phyloP scores from a whole-genome alignment of 1,139 yeast species.

The Taphrina populina region DNA sequence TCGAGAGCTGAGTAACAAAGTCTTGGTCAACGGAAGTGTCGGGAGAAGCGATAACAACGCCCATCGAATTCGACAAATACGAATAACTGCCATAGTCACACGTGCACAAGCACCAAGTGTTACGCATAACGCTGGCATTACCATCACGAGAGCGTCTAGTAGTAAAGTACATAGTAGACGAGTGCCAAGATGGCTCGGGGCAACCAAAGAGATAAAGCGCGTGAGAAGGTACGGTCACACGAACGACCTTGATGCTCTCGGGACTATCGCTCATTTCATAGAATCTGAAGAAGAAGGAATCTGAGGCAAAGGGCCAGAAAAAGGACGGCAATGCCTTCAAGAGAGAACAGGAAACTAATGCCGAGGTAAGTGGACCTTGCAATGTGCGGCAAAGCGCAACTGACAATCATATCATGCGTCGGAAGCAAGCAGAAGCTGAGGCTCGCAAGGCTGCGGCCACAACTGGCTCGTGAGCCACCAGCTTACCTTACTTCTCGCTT shows the following conservation, averaged over 20 bases:
- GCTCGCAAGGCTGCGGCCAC: not conserved
- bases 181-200: constrained; percentile 25
- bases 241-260: too few species aligned
- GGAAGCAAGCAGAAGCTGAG: constrained; percentile 19
- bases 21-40: too few species aligned
- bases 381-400: not conserved
- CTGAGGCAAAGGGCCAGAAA: constrained; percentile 12
- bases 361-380: not conserved
- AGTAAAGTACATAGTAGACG: too few species aligned
- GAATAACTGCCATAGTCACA: too few species aligned
- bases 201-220: constrained; percentile 16
- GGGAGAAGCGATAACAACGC: too few species aligned
- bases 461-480: too few species aligned
- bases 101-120: too few species aligned
- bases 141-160: too few species aligned
- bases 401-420: constrained; percentile 4
- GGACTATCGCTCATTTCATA: not conserved
- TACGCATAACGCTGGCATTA: too few species aligned
- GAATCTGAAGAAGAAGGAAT: constrained; percentile 18
- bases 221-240: constrained; percentile 15
- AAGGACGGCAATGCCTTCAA: constrained; percentile 27
- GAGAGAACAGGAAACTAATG: constrained; percentile 9
- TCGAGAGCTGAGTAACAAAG: too few species aligned
- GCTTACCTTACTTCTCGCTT: too few species aligned
- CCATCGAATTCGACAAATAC: too few species aligned